These are phyloP conservation scores for Solanum ossicruentum DNA, from an alignment of 257 asterid genomes.

Conservation along the genomic window DNA sequence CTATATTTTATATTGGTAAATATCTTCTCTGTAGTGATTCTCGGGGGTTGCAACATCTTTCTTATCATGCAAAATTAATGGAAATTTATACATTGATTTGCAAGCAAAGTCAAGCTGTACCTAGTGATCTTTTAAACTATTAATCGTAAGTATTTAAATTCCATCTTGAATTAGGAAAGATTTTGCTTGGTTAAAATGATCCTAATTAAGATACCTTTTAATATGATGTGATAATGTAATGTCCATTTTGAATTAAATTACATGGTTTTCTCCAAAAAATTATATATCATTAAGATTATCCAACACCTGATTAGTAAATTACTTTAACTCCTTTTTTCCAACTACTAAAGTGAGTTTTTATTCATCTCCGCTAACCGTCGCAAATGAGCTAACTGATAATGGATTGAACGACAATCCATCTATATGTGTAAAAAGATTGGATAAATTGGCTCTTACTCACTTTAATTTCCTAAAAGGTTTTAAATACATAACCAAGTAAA, in stretches of 20 bases:
- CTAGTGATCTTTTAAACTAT: not conserved
- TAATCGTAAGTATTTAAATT: not conserved
- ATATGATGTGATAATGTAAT: not conserved
- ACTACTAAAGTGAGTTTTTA: no score
- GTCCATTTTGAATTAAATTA: not conserved
- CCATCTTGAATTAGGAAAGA: not conserved
- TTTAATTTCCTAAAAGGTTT: no score
- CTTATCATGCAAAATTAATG: not conserved
- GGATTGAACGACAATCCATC: no score
- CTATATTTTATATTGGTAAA: not conserved
- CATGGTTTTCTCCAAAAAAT: not conserved
- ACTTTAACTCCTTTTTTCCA: no score
- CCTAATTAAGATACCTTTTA: not conserved
- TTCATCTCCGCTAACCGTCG: no score
- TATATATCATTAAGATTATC: no score
- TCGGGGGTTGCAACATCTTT: not conserved
- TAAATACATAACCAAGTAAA: no score
- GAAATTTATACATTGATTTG: not conserved
- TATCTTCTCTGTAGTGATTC: not conserved
- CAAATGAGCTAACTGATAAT: no score
- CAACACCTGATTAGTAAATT: no score
- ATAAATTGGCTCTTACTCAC: no score
- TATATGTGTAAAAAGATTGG: no score
- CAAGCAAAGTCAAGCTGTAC: not conserved
- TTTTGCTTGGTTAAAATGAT: not conserved